Evolutionary conservation across 2,329 filamentous ascomycete genomes (phyloP), one percentile per base, ranked within the genome.

Genomic region (Ceratocystis alfenasii): DNA sequence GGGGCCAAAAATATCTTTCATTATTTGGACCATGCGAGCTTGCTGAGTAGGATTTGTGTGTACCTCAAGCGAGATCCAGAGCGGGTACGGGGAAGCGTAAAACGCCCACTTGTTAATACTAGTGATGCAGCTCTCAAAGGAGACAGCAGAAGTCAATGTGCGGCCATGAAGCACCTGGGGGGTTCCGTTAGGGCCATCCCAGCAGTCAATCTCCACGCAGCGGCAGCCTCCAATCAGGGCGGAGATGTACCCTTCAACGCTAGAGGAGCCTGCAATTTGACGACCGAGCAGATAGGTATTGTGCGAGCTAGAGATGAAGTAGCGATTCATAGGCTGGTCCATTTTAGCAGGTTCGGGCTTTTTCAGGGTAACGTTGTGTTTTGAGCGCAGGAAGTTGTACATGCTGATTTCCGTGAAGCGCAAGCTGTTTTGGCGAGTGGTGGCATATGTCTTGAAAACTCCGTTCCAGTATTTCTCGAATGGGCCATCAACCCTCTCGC

Each of bases 231-330:
- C 87, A 69, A 89, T 86, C 5, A 99, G 81, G 2, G 92, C 90
- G 7, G 86, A 86, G 71, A 97, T 95, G 76, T 99, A 99, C 55
- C 91, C 91, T 75, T 99, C 94, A 1, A 95, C 89, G 72, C 92
- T 97, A 1, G 94, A 96, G 57, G 89, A 84, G 33, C 93, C 93
- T 10, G 86, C 88, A 1, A 97, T 87, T 74, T 99, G 94, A 65
- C 92, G 87, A 15, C 94, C 94, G 3, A 95, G 80, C 0, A 99
- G 85, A 72, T 99, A 99, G 0, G 94, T 99, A 76, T 99, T 99
- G 80, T 99, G 94, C 1, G 94, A 97, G 78, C 92, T 96, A 1
- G 93, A 97, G 70, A 99, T 94, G 78, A 91, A 96, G 75, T 99
- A 99, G 73, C 97, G 93, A 73, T 95, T 96, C 74, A 97, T 79